Base-by-base conservation (phyloP, 805 yeast genomes). In the Candida ponderosae region DNA sequence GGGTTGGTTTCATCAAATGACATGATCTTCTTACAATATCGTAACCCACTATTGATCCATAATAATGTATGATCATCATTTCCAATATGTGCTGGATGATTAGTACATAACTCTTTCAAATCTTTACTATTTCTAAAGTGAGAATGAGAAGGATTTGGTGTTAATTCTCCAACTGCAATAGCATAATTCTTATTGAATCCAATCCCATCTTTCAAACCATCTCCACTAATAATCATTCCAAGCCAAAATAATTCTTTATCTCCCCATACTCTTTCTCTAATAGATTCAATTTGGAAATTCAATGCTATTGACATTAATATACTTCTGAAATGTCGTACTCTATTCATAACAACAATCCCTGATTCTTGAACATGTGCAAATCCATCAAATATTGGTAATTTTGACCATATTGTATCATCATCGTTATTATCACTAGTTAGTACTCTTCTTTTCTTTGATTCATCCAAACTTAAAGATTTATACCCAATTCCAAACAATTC, bases 11-110 rank as follows among this genome's bases (percentile, higher is more conserved):
- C 18, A 18, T 36, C 35, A 15, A 27, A 23, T 31, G 23, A 37
- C 48, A 52, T 43, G 50, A 63, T 24, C 47, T 54, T 39, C 49
- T 56, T 14, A 51, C 81, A 74, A 34, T 58, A 66, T 33, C 62
- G 51, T 50, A 73, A 70, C 0, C 81, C 81, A 2, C 78, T 70
- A 44, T 74, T 74, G 40, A 74, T 63, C 81, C 81, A 74, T 4
- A 73, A 45, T 26, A 74, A 48, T 2, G 68, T 57, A 29, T 56
- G 59, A 48, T 70, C 74, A 18, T 57, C 63, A 33, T 68, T 74
- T 29, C 57, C 52, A 15, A 74, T 52, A 50, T 74, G 81, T 3
- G 72, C 77, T 2, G 81, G 81, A 46, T 74, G 79, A 26, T 74
- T 72, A 1, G 76, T 63, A 48, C 80, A 74, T 19, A 71, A 46